phyloP scores from a whole-genome alignment of 306 rosid genomes.

The Begonia loranthoides region DNA sequence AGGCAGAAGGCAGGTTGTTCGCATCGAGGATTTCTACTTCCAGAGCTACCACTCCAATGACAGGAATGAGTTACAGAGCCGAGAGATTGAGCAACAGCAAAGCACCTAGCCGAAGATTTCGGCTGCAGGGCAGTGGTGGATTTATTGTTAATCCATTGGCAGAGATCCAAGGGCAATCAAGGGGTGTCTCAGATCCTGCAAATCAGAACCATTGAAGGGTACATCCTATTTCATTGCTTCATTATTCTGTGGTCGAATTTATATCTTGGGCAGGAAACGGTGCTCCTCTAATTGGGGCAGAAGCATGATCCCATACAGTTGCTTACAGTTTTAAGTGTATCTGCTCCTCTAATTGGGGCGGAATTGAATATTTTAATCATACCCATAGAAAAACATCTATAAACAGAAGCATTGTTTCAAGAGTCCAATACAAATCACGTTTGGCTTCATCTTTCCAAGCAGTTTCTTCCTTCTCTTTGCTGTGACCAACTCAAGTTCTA shows the following conservation, averaged over 20 bases:
- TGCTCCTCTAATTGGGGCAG: too few relatives aligned
- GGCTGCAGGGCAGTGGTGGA: conserved; percentile 47
- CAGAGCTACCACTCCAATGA: conserved; percentile 24
- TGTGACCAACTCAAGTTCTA: too few relatives aligned
- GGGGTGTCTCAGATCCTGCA: conserved; percentile 10
- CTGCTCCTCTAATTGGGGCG: neutral
- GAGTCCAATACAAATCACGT: too few relatives aligned
- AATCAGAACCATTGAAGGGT: conserved; percentile 6
- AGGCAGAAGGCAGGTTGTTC: conserved; percentile 41
- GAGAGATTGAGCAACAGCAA: conserved; percentile 26
- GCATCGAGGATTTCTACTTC: conserved; percentile 35
- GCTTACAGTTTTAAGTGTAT: neutral
- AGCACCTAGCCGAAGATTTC: conserved; percentile 28
- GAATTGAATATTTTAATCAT: too few relatives aligned
- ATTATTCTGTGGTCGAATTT: neutral
- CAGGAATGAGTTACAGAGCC: conserved; percentile 25
- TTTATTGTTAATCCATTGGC: conserved; percentile 84
- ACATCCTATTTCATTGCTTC: conserved; percentile 1
- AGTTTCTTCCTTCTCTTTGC: too few relatives aligned
- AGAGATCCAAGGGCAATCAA: conserved; percentile 33
- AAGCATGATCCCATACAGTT: too few relatives aligned
- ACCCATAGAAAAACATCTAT: too few relatives aligned
- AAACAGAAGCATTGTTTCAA: too few relatives aligned
- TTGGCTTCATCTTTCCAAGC: too few relatives aligned
- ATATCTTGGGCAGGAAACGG: neutral